These are phyloP conservation scores for Centrapalus pauciflorus DNA, from an alignment of 129 eudicot genomes.

Conservation along the genomic window DNA sequence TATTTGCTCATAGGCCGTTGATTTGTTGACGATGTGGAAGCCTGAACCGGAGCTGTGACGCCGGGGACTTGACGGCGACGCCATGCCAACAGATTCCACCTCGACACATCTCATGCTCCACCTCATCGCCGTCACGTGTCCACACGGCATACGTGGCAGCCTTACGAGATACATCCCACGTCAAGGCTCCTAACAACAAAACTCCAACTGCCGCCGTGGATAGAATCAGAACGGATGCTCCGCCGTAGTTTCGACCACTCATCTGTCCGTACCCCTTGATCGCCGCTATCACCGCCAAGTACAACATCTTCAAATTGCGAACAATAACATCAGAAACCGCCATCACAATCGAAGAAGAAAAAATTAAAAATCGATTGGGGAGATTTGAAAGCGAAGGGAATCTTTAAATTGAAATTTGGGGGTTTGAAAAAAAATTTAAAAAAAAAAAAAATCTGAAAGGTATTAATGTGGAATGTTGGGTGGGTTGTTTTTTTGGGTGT, in stretches of 20 bases:
- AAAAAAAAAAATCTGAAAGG: constrained; percentile 13
- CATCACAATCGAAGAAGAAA: constrained; percentile 27
- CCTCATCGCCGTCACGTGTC: constrained; percentile 24
- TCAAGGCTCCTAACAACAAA: constrained; percentile 46
- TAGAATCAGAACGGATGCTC: constrained; percentile 41
- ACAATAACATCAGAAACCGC: constrained; percentile 64
- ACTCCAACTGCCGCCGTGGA: constrained; percentile 57
- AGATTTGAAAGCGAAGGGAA: neutral
- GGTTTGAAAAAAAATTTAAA: constrained; percentile 15
- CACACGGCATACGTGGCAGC: constrained; percentile 41
- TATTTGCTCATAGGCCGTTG: constrained; percentile 16
- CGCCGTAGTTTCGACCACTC: constrained; percentile 56
- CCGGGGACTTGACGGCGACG: constrained; percentile 78
- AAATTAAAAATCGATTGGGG: neutral
- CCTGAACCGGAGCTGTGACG: constrained; percentile 68
- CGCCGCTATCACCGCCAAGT: constrained; percentile 59
- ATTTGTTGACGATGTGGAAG: constrained; percentile 46
- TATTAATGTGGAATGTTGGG: constrained; percentile 25
- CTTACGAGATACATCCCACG: constrained; percentile 83
- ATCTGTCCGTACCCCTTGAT: constrained; percentile 58
- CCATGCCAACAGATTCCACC: constrained; percentile 98
- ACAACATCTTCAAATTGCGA: constrained; percentile 52
- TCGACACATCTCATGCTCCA: constrained; percentile 58
- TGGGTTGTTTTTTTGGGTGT: constrained; percentile 20
- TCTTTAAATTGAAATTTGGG: constrained; percentile 11